Base-by-base conservation (phyloP, 2,329 filamentous ascomycete species). In the Fusarium torulosum region DNA sequence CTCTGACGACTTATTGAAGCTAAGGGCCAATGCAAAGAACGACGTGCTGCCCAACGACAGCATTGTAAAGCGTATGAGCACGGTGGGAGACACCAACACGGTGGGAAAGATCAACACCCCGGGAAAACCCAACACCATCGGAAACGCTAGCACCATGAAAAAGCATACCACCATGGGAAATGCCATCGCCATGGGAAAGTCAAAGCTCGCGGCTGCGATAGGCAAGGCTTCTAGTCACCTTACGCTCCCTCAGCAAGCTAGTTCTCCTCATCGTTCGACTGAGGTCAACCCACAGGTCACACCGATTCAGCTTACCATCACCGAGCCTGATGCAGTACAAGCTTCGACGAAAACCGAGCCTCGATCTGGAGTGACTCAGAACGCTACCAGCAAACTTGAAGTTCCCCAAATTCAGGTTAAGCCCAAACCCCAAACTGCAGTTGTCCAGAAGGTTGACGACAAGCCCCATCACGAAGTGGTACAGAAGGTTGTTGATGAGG, bases 1-100 rank as follows among this genome's bases (percentile, higher is more conserved):
- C 11, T 41, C 53, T 31, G 66, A 46, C 27, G 53, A 68, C 27
- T 51, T 68, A 14, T 44, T 66, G 23, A 45, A 41, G 43, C 17
- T 52, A 19, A 63, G 43, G n/a, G 20, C 45, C 1, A 50, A 64
- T 17, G 41, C 49, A 9, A 54, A 52, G 44, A 25, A 20, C 15
- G 38, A n/a, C 15, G 14, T 44, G 19, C 31, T 55, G 3, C 37
- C 35, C 13, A 25, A 17, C 17, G 31, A 50, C 37, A 40, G 31
- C 42, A 45, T 50, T n/a, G 42, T 42, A 19, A 59, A 42, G 42
- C 41, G 35, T 45, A n/a, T 11, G 8, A 17, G 25, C 9, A 31
- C 4, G 13, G 29, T 33, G 13, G 14, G 6, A 33, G 7, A n/a
- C 9, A 37, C 35, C 33, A 37, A 37, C 9, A 17, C n/a, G 5